phyloP scores from a whole-genome alignment of 306 rosid species.

The Albizia julibrissin region DNA sequence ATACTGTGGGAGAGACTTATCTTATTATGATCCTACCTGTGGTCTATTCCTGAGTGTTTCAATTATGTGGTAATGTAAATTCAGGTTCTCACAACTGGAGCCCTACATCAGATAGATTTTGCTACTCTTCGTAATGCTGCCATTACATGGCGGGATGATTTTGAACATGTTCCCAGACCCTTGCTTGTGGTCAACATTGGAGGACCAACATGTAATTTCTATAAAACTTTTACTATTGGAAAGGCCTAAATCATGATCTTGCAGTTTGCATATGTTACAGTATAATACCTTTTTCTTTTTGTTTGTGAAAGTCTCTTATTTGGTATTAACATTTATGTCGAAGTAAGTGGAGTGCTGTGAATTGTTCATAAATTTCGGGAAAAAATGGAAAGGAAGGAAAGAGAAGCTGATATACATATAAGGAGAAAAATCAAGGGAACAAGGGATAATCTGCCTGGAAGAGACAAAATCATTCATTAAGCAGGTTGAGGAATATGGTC shows the following conservation, averaged over 20 bases:
- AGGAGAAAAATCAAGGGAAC: not conserved
- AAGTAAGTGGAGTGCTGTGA: slow-evolving; percentile 21
- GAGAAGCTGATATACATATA: not conserved
- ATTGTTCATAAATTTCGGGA: not conserved
- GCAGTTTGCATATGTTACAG: slow-evolving; percentile 23
- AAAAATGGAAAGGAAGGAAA: not conserved
- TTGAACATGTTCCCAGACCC: slow-evolving; percentile 79
- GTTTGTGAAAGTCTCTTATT: slow-evolving; percentile 3
- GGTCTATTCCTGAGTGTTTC: slow-evolving; percentile 11
- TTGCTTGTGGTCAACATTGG: slow-evolving; percentile 84
- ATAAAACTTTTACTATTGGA: slow-evolving; percentile 15
- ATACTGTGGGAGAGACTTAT: slow-evolving; percentile 24
- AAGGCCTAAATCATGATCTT: slow-evolving; percentile 3
- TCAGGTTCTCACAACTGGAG: slow-evolving; percentile 87
- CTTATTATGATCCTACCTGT: slow-evolving; percentile 20
- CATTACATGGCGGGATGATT: slow-evolving; percentile 77
- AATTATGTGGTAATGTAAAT: slow-evolving; percentile 27
- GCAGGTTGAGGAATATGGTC: not conserved
- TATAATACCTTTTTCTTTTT: not conserved
- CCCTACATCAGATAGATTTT: slow-evolving; percentile 88
- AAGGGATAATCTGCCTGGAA: not conserved
- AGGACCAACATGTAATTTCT: slow-evolving; percentile 73
- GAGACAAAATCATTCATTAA: not conserved
- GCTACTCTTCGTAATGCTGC: slow-evolving; percentile 82
- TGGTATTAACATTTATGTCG: slow-evolving; percentile 13